Base-by-base conservation (phyloP, 83 land plant species). In the Thuja plicata region DNA sequence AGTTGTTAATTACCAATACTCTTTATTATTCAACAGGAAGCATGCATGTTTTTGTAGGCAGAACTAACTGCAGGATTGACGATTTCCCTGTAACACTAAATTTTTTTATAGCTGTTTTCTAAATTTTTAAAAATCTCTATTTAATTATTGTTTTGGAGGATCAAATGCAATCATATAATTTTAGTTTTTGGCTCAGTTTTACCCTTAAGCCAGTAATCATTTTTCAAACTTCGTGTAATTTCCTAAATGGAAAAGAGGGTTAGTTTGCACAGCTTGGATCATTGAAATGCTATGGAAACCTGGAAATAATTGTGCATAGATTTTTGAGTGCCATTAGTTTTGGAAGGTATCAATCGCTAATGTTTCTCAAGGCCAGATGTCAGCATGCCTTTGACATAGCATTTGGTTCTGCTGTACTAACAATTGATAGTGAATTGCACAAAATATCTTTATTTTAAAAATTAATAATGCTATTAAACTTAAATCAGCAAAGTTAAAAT, bases 1-100 rank as follows among this genome's bases (percentile, higher is more conserved):
- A 89, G 95, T 90, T 21, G 3, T 40, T 24, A 35, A 30, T 74
- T 24, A 74, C 35, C 32, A 32, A 32, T 5, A 74, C 3, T 74
- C 78, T 74, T 32, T 74, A 11, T 32, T 32, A 32, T 74, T 10
- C 15, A 30, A 10, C 37, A 9, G 8, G 34, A 71, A n/a, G 9
- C 13, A 30, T 74, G 78, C 16, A 30, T 74, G 78, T 13, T 74
- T 74, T 27, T 71, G 34, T 71, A 2, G 76, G 34, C 76, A 71
- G 37, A 32, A 74, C 37, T 2, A 74, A 74, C 9, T 30, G 15
- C 15, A 74, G 0, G 34, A 74, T 32, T 74, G 78, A 74, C 32
- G 78, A 3, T 10, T 74, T 15, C 34, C 78, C 11, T 21, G 16
- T 13, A 41, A n/a, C 27, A 19, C 50, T 41, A 21, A 81, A 19